Evolutionary conservation across 306 rosid species (phyloP).

Genomic region (Gastrolobium bilobum): DNA sequence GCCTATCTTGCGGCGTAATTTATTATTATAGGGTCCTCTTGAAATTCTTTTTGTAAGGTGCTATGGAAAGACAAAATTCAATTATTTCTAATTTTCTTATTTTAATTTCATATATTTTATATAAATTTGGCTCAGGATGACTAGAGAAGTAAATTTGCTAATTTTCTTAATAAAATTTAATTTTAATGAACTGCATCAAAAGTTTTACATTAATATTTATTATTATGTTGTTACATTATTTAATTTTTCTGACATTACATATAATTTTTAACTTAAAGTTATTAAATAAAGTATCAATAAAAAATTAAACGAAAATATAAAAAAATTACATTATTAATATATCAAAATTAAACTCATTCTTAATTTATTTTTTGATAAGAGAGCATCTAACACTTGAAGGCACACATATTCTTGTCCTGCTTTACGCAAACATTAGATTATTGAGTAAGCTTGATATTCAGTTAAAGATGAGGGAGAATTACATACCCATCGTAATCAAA

Average conservation of each 20-base stretch:
- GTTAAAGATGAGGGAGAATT: background rate
- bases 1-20: conserved; percentile 50
- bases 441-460: conserved; percentile 2
- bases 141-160: background rate
- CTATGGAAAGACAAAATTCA: background rate
- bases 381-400: background rate
- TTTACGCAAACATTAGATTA: conserved; percentile 16
- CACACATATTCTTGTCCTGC: conserved; percentile 23
- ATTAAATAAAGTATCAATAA: background rate
- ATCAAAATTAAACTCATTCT: background rate
- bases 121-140: background rate
- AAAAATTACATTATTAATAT: background rate
- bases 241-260: background rate
- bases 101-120: background rate
- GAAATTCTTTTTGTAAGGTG: background rate
- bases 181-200: background rate
- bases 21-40: background rate
- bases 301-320: background rate
- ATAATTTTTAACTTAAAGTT: background rate
- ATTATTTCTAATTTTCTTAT: background rate
- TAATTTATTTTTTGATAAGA: background rate
- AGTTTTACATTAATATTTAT: no score
- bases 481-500: background rate
- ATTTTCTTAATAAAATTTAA: background rate
- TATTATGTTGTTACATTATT: background rate